phyloP scores from a whole-genome alignment of 2,329 filamentous ascomycete species.

The Aureobasidium sp. region DNA sequence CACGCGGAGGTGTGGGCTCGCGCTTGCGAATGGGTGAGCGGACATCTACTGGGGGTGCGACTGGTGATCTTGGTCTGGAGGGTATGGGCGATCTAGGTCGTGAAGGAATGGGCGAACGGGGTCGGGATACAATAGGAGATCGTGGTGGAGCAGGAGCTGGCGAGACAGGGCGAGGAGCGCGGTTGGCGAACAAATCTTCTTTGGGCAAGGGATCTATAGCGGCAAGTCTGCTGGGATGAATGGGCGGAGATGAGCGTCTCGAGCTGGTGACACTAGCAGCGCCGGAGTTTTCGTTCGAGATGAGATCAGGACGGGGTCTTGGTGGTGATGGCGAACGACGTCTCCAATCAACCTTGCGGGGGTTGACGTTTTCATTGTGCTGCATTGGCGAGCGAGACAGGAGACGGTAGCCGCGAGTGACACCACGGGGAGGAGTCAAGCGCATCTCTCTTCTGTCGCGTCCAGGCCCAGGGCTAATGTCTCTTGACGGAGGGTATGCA shows the following conservation, averaged over 20 bases:
- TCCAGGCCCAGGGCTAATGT: constrained; percentile 24
- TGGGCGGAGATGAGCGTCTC: constrained; percentile 54
- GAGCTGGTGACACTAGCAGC: constrained; percentile 52
- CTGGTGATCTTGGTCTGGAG: constrained; percentile 2
- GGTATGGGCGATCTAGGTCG: constrained; percentile 7
- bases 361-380: constrained; percentile 43
- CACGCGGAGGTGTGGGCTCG: constrained; percentile 27
- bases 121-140: not conserved
- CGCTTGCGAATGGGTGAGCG: constrained; percentile 31
- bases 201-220: constrained; percentile 25
- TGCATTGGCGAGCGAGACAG: constrained; percentile 50
- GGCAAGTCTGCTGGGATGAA: constrained; percentile 48
- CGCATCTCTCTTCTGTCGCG: constrained; percentile 31
- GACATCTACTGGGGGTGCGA: not conserved
- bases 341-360: constrained; percentile 43
- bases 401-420: constrained; percentile 36
- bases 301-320: constrained; percentile 26
- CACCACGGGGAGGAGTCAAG: constrained; percentile 25
- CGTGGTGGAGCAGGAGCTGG: constrained; percentile 17
- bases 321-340: constrained; percentile 49
- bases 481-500: constrained; percentile 33
- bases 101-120: constrained; percentile 1
- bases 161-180: constrained; percentile 23
- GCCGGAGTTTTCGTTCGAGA: constrained; percentile 44
- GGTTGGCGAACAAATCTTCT: constrained; percentile 19